Evolutionary conservation across 2,329 filamentous ascomycete species (phyloP), one percentile per base, ranked within the genome.

Genomic region (Biscogniauxia mediterranea): DNA sequence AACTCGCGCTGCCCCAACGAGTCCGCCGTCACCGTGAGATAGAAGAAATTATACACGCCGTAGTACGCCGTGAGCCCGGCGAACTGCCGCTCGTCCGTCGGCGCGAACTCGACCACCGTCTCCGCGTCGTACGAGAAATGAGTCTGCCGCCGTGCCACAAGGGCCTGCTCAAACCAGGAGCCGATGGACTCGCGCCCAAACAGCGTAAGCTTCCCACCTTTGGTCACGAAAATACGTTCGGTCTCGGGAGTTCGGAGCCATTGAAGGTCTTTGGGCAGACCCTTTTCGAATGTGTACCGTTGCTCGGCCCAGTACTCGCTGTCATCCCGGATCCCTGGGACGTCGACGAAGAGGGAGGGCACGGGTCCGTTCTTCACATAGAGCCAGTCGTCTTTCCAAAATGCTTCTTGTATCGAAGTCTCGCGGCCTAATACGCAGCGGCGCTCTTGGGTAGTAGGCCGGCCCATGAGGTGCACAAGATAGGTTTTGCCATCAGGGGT

Each of bases 41-140:
- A 88, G 76, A 86, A 88, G 73, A 87, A 88, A 73, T 88, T 88
- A 75, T 78, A 88, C 3, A 85, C 83, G 68, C 81, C 84, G 74
- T 88, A 88, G 72, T 88, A 88, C 0, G 84, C 83, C 13, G 82
- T 83, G 7, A 89, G 74, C 0, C 86, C 85, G 0, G 85, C 85
- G 61, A 85, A 88, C 65, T 87, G 80, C 11, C 85, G 78, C 75
- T 87, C 85, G 66, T 88, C 85, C 0, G 73, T 71, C 0, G 85
- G 85, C 0, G 75, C 73, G 66, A 85, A 87, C 60, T 80, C 77
- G 2, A 87, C 65, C 0, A 79, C 73, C 0, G 85, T 86, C 71
- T 86, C 84, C 55, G 84, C 85, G 59, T 87, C 84, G 67, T 83
- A 86, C 1, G 83, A 86, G 71, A 87, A 88, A 68, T 85, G 83